Evolutionary conservation across 768 basidiomycete genomes (phyloP), one percentile per base, ranked within the genome.

Genomic region (Tulasnella sp.): DNA sequence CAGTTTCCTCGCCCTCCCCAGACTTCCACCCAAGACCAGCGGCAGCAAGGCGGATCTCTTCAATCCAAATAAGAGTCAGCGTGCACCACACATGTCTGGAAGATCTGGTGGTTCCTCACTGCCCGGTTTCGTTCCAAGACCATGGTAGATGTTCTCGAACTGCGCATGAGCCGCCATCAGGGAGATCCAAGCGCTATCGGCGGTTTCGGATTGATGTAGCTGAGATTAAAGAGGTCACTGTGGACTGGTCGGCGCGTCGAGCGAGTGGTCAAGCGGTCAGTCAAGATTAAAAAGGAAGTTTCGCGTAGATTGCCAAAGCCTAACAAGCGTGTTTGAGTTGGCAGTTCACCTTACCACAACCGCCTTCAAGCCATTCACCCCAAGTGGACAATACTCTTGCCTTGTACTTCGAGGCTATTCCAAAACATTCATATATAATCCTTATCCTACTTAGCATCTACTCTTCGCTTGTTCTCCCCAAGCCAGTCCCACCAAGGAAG

Each of bases 11-110:
- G 44, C 81, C 85, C 63, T 85, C 62, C 21, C 69, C 66, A 3
- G 70, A 64, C 66, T 78, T 97, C 96, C 96, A 98, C 4, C 91
- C 96, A 75, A 98, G 84, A 46, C 96, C 96, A 64, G 84, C 87
- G 49, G 77, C 68, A 10, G 92, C 92, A 65, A 99, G 77, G 64
- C 96, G 91, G 62, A 98, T 52, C 49, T 45, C 64, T 61, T 27
- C 12, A 4, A 46, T 38, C 5, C 15, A 29, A 17, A 25, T 31
- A 49, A 11, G 25, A 58, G 56, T 45, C 49, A 68, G 65, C 50
- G 50, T 21, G 45, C 59, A 46, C 30, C 41, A 62, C 17, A 21
- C 45, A 52, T n/a, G 25, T 27, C 4, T 8, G 30, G 2, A 48
- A 49, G 21, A 22, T 24, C 10, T 38, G 5, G 7, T 38, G 15